These are phyloP conservation scores for Eremothecium gossypii DNA, from an alignment of 1,139 yeast genomes.

Conservation along the genomic window DNA sequence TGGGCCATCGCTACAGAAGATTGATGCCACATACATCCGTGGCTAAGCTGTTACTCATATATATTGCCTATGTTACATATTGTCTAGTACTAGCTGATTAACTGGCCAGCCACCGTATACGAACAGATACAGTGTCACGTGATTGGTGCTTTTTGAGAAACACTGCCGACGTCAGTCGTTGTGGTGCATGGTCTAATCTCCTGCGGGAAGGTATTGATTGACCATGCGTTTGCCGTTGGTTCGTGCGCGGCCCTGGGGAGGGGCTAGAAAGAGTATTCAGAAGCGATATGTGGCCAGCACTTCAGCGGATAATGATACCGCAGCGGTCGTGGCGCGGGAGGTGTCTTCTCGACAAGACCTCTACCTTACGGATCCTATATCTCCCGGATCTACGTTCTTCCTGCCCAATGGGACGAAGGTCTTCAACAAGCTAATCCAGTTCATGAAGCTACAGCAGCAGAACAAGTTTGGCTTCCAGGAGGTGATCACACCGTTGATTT, in stretches of 20 bases:
- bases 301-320: constrained; percentile 6
- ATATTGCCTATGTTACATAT: background rate
- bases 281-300: background rate
- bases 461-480: constrained; percentile 80
- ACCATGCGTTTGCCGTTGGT: too few relatives aligned
- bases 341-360: constrained; percentile 48
- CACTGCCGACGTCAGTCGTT: too few relatives aligned
- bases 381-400: constrained; percentile 87
- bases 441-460: constrained; percentile 77
- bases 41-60: constrained; percentile 10
- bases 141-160: too few relatives aligned
- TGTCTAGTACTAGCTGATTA: too few relatives aligned
- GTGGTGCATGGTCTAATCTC: too few relatives aligned
- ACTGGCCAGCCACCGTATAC: too few relatives aligned
- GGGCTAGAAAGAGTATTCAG: too few relatives aligned
- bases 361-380: constrained; percentile 63
- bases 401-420: constrained; percentile 86
- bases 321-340: constrained; percentile 19
- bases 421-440: constrained; percentile 65
- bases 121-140: too few relatives aligned
- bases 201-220: too few relatives aligned
- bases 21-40: constrained; percentile 76
- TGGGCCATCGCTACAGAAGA: constrained; percentile 60
- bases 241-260: too few relatives aligned
- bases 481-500: constrained; percentile 87